These are phyloP conservation scores for Trypanosoma rangeli DNA, from an alignment of 208 protist genomes.

Conservation along the genomic window DNA sequence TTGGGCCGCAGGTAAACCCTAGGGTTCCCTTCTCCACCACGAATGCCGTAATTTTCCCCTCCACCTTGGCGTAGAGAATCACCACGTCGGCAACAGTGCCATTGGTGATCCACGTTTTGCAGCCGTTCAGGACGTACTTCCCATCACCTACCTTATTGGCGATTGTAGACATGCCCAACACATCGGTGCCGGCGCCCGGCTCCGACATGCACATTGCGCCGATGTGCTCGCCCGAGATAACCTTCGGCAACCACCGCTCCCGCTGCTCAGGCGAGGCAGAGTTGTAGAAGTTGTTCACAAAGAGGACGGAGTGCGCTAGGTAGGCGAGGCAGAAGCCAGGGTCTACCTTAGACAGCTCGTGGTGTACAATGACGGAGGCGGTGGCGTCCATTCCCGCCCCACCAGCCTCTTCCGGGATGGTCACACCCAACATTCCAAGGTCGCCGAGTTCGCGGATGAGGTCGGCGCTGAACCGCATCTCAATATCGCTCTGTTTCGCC, in stretches of 20 bases:
- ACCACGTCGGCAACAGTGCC: constrained; percentile 94
- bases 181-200: constrained; percentile 92
- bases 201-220: constrained; percentile 97
- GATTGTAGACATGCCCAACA: constrained; percentile 93
- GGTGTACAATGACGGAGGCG: constrained; percentile 71
- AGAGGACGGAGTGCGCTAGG: constrained; percentile 77
- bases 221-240: constrained; percentile 94
- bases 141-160: constrained; percentile 76
- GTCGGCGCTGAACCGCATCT: constrained; percentile 67
- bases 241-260: constrained; percentile 85
- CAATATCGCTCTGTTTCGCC: constrained; percentile 55
- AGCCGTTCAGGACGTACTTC: constrained; percentile 93
- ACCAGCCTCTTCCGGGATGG: constrained; percentile 88
- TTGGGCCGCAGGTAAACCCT: constrained; percentile 61
- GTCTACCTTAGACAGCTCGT: constrained; percentile 81
- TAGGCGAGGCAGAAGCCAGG: constrained; percentile 82
- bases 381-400: constrained; percentile 87
- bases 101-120: constrained; percentile 98
- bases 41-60: constrained; percentile 76
- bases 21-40: constrained; percentile 51
- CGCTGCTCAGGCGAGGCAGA: constrained; percentile 90
- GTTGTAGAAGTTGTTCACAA: constrained; percentile 84
- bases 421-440: constrained; percentile 95
- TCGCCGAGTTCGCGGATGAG: constrained; percentile 94
- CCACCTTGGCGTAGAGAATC: constrained; percentile 97